phyloP scores from a whole-genome alignment of 306 rosid genomes.

The Medicago lupulina region DNA sequence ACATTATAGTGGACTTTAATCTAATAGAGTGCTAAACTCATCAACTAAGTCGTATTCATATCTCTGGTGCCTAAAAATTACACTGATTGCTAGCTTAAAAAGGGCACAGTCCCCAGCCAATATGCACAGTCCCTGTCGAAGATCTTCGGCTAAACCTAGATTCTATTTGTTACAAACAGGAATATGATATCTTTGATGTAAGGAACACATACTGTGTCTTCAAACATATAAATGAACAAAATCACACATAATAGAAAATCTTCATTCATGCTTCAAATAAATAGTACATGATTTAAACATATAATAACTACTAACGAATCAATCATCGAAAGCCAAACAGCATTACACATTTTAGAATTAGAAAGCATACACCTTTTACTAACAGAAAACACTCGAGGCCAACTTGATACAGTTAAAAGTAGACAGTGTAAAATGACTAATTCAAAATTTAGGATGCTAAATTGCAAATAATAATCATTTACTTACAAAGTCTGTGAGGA shows the following conservation, averaged over 20 bases:
- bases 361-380: conserved; percentile 4
- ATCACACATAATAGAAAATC: background rate
- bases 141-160: background rate
- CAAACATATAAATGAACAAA: background rate
- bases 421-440: conserved; percentile 9
- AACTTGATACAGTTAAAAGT: conserved; percentile 9
- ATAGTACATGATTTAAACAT: background rate
- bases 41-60: background rate
- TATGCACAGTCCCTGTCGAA: background rate
- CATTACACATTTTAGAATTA: background rate
- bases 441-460: conserved; percentile 19
- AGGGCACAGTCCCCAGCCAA: background rate
- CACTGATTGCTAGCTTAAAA: background rate
- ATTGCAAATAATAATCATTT: conserved; percentile 18
- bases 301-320: background rate
- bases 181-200: background rate
- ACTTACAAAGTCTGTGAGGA: conserved; percentile 22
- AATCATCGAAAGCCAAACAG: background rate
- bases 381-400: conserved; percentile 9
- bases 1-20: background rate
- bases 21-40: background rate
- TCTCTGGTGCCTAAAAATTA: background rate
- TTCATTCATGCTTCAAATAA: background rate
- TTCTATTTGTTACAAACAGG: background rate
- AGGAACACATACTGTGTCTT: background rate